Conservation (phyloP, 108 stramenopile genomes). For the Skeletonema menzelii region DNA sequence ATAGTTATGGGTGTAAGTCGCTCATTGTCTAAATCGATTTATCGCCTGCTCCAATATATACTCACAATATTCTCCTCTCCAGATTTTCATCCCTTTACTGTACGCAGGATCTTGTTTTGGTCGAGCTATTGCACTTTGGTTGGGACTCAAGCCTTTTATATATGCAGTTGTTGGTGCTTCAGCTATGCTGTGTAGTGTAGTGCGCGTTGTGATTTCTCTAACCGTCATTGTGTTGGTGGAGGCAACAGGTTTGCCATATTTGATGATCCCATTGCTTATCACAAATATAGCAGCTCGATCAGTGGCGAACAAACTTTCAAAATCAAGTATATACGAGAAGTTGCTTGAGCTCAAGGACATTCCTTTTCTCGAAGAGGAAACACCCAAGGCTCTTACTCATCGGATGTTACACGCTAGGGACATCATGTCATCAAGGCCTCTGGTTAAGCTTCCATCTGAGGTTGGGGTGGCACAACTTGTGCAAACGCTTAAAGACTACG, state of each 20-base stretch:
- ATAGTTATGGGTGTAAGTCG: slow-evolving; percentile 70
- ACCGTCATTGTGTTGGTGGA: slow-evolving; percentile 83
- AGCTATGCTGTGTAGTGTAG: slow-evolving; percentile 76
- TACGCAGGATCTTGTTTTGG: slow-evolving; percentile 61
- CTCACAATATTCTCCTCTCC: too few relatives aligned
- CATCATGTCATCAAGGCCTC: background rate
- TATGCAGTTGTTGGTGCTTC: slow-evolving; percentile 86
- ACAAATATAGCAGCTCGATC: slow-evolving; percentile 68
- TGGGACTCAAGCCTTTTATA: slow-evolving; percentile 35
- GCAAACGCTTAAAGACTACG: background rate
- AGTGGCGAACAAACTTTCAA: slow-evolving; percentile 59
- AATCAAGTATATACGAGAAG: slow-evolving; percentile 79
- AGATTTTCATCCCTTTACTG: slow-evolving; percentile 71
- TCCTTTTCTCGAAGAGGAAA: slow-evolving; percentile 44
- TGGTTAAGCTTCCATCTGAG: background rate
- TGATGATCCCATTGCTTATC: slow-evolving; percentile 73
- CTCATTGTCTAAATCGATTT: too few relatives aligned
- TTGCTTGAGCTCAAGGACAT: slow-evolving; percentile 52
- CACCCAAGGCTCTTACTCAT: background rate
- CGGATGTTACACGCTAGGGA: slow-evolving; percentile 7
- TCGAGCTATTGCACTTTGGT: slow-evolving; percentile 50
- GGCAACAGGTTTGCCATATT: slow-evolving; percentile 81
- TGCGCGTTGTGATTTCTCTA: slow-evolving; percentile 84
- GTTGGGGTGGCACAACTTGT: background rate
- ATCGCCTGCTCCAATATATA: too few relatives aligned